These are phyloP conservation scores for Nicotiana benthamiana DNA, from an alignment of 257 asterid species.

Conservation along the genomic window DNA sequence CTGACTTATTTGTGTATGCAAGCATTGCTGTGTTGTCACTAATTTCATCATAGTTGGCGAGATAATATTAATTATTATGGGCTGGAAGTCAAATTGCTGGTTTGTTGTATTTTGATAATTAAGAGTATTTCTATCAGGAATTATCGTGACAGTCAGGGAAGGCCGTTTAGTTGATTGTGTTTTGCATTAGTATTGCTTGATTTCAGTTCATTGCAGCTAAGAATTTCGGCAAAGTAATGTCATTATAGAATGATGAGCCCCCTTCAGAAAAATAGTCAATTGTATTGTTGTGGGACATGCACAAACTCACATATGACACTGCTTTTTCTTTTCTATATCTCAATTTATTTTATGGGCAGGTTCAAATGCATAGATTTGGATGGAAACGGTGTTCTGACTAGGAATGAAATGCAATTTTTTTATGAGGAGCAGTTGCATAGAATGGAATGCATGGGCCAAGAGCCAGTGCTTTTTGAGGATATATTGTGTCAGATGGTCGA, in stretches of 20 bases:
- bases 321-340: not conserved
- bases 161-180: not conserved
- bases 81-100: not conserved
- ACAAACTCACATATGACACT: not conserved
- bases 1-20: not conserved
- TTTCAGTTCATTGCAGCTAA: not conserved
- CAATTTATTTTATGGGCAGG: slow-evolving; percentile 38
- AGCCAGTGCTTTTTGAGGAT: slow-evolving; percentile 99
- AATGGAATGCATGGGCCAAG: slow-evolving; percentile 99
- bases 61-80: not conserved
- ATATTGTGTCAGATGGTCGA: slow-evolving; percentile 96
- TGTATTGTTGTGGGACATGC: not conserved
- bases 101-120: not conserved
- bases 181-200: not conserved
- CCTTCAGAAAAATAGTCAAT: not conserved
- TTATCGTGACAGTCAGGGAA: not conserved
- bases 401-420: slow-evolving; percentile 95
- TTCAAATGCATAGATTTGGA: slow-evolving; percentile 98
- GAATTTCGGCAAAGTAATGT: not conserved
- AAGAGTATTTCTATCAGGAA: not conserved
- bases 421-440: slow-evolving; percentile 98
- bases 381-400: slow-evolving; percentile 86
- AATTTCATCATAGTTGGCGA: not conserved
- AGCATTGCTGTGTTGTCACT: not conserved
- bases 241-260: not conserved